Evolutionary conservation across 345 rosid species (phyloP).

Genomic region (Euphorbia pulcherrima): DNA sequence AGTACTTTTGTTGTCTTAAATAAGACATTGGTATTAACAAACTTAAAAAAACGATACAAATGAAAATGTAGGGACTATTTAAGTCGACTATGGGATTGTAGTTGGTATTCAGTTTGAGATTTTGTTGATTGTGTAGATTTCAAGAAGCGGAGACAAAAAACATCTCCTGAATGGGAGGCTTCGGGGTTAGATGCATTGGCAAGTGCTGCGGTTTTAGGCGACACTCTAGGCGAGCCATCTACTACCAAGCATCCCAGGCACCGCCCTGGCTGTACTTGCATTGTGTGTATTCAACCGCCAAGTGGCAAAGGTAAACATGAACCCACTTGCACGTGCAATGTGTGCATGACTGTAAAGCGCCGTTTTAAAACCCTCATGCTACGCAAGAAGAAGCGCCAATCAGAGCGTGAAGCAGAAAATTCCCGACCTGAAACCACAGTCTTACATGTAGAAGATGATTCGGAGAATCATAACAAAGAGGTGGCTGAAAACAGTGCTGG

Average conservation of each 20-base stretch:
- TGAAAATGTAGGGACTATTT: too few species aligned
- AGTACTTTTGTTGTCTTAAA: too few species aligned
- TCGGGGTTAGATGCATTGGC: constrained; percentile 83
- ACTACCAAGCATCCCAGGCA: constrained; percentile 98
- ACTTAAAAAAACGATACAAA: too few species aligned
- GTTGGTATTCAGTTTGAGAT: not conserved
- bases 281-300: constrained; percentile 97
- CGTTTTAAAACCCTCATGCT: constrained; percentile 87
- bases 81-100: too few species aligned
- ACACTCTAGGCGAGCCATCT: constrained; percentile 41
- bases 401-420: constrained; percentile 51
- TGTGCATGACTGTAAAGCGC: constrained; percentile 89
- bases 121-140: constrained; percentile 33
- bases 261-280: constrained; percentile 88
- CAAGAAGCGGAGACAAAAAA: constrained; percentile 49
- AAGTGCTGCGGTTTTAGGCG: constrained; percentile 75
- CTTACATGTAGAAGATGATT: constrained; percentile 17
- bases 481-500: constrained; percentile 38
- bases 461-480: constrained; percentile 35
- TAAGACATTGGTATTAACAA: too few species aligned
- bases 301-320: constrained; percentile 94
- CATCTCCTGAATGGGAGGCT: constrained; percentile 38
- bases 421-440: constrained; percentile 29
- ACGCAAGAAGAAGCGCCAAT: constrained; percentile 79
- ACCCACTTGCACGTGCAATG: constrained; percentile 67